A percentile compares a stretch with the other conserved stretches of the same genome.
Evolutionary conservation across 202 grass and related monocot species (phyloP).

Genomic region (Saccharum hybrid): DNA sequence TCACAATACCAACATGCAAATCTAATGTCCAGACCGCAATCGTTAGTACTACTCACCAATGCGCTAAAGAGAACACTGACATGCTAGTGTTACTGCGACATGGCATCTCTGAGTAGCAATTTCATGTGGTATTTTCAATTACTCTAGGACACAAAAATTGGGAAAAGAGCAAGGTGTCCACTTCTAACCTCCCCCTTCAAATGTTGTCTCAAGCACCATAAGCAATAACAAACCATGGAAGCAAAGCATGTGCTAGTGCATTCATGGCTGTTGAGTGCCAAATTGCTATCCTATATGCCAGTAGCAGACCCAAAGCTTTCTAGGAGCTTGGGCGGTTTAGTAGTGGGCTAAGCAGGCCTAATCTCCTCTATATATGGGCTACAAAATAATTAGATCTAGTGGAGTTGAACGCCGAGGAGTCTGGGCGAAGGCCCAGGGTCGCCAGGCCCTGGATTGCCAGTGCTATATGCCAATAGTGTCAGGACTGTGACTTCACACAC

Average conservation of each 20-base stretch:
- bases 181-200: conserved; percentile 4
- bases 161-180: conserved; percentile 10
- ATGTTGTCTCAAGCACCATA: conserved; percentile 17
- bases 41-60: conserved; percentile 11
- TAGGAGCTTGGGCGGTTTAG: neutral
- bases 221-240: conserved; percentile 33
- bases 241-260: conserved; percentile 39
- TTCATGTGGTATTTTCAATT: conserved; percentile 11
- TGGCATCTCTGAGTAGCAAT: neutral
- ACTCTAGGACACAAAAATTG: neutral
- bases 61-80: conserved; percentile 1
- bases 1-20: no score
- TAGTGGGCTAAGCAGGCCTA: neutral
- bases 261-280: conserved; percentile 34
- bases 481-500: conserved; percentile 18
- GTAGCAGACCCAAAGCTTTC: neutral
- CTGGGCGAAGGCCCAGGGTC: no score
- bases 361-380: neutral
- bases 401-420: no score
- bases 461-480: conserved; percentile 36
- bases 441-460: neutral
- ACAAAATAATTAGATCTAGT: neutral
- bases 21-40: conserved; percentile 11
- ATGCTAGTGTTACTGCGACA: conserved; percentile 30
- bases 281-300: conserved; percentile 8